Conservation (phyloP, 805 yeast species). For the Pichia pseudocactophila region DNA sequence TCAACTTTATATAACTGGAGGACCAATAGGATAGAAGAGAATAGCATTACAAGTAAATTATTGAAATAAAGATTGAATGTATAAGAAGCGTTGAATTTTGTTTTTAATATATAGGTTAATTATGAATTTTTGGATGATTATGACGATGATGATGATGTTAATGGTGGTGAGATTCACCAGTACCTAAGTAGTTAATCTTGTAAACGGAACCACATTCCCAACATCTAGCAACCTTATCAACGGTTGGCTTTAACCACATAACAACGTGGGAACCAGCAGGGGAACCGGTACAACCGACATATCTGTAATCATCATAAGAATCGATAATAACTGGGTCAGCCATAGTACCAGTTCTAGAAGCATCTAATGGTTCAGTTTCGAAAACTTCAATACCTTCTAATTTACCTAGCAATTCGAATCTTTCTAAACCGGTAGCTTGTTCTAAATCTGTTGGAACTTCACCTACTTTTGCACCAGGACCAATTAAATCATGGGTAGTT, state of each 20-base stretch:
- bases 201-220: slow-evolving; percentile 98
- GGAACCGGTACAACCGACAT: slow-evolving; percentile 94
- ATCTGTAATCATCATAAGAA: slow-evolving; percentile 86
- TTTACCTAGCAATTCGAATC: slow-evolving; percentile 90
- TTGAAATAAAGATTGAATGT: no score
- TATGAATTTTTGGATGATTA: no score
- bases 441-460: slow-evolving; percentile 88
- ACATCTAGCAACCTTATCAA: slow-evolving; percentile 81
- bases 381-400: slow-evolving; percentile 91
- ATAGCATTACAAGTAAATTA: no score
- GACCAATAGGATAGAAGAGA: no score
- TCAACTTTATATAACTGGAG: no score
- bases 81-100: no score
- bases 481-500: slow-evolving; percentile 69
- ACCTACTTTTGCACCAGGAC: slow-evolving; percentile 81
- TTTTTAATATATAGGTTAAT: no score
- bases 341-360: slow-evolving; percentile 86
- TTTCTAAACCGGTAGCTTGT: slow-evolving; percentile 97
- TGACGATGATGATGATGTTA: background rate
- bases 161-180: slow-evolving; percentile 47
- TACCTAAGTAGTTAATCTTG: slow-evolving; percentile 82
- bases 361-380: slow-evolving; percentile 80
- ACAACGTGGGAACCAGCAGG: slow-evolving; percentile 89
- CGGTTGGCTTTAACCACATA: slow-evolving; percentile 87
- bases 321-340: slow-evolving; percentile 84